Evolutionary conservation across 345 rosid species (phyloP).

Genomic region (Eucalyptus erythrocorys): DNA sequence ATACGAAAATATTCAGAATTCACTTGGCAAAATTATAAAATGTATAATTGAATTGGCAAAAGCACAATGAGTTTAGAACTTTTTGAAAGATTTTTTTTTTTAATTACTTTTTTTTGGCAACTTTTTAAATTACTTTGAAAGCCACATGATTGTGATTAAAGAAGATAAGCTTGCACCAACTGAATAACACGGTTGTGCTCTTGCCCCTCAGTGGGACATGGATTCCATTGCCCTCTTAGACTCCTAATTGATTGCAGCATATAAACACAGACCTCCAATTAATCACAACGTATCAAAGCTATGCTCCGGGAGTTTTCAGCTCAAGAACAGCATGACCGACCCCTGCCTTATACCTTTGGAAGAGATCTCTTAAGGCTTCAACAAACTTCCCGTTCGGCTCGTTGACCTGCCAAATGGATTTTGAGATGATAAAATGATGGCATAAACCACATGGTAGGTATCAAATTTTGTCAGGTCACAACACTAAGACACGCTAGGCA

Average conservation of each 20-base stretch:
- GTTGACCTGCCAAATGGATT: conserved; percentile 12
- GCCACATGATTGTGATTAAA: too few species aligned
- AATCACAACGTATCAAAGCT: background rate
- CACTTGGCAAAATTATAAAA: too few species aligned
- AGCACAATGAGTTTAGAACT: too few species aligned
- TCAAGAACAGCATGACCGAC: conserved; percentile 15
- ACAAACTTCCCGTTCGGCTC: conserved; percentile 17
- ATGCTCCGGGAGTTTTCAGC: conserved; percentile 1
- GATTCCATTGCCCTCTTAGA: too few species aligned
- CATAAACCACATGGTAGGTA: background rate
- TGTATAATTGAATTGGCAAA: too few species aligned
- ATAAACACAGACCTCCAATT: background rate
- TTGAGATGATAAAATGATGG: background rate
- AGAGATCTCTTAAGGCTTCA: conserved; percentile 17
- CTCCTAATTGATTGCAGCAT: background rate
- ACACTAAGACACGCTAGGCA: background rate
- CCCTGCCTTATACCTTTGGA: conserved; percentile 13
- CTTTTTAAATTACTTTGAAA: too few species aligned
- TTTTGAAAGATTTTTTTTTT: too few species aligned
- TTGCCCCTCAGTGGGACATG: too few species aligned
- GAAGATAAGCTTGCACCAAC: too few species aligned
- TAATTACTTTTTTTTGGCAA: too few species aligned
- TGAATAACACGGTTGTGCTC: too few species aligned
- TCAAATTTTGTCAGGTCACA: background rate
- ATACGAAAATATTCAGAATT: too few species aligned